These are phyloP conservation scores for Arctium minus DNA, from an alignment of 129 eudicot genomes.

Conservation along the genomic window DNA sequence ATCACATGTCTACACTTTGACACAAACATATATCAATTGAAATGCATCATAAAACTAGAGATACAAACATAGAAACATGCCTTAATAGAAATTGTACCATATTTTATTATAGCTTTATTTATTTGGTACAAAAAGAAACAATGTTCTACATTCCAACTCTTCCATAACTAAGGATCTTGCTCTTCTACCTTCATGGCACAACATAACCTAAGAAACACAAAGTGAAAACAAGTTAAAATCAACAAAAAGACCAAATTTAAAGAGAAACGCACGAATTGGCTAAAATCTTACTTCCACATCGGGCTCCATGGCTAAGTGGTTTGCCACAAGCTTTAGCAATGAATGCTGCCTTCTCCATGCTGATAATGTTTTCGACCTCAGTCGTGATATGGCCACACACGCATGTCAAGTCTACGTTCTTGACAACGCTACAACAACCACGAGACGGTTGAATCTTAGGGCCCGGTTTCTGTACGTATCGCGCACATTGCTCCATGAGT, in stretches of 20 bases:
- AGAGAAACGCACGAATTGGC: too few relatives aligned
- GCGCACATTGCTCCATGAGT: slow-evolving; percentile 51
- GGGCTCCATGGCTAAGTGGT: slow-evolving; percentile 47
- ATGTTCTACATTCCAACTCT: not conserved
- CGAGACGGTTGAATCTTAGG: slow-evolving; percentile 43
- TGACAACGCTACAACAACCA: slow-evolving; percentile 54
- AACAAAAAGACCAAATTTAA: not conserved
- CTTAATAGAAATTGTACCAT: not conserved
- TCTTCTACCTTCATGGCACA: slow-evolving; percentile 20
- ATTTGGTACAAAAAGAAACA: slow-evolving; percentile 13
- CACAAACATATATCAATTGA: not conserved
- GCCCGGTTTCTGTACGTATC: slow-evolving; percentile 44
- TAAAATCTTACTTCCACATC: slow-evolving; percentile 56
- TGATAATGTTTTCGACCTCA: slow-evolving; percentile 46
- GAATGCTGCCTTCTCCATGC: slow-evolving; percentile 59
- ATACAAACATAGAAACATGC: not conserved
- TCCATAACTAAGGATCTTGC: not conserved
- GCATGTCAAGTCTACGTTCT: slow-evolving; percentile 43
- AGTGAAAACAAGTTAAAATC: not conserved
- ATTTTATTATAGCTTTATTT: slow-evolving; percentile 6
- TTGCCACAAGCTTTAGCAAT: slow-evolving; percentile 61
- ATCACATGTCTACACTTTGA: not conserved
- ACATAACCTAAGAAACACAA: slow-evolving; percentile 23
- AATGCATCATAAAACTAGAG: not conserved
- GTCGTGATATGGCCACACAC: slow-evolving; percentile 42